Evolutionary conservation across 495 filamentous ascomycete genomes (phyloP).

Genomic region (Cryomyces antarcticus): DNA sequence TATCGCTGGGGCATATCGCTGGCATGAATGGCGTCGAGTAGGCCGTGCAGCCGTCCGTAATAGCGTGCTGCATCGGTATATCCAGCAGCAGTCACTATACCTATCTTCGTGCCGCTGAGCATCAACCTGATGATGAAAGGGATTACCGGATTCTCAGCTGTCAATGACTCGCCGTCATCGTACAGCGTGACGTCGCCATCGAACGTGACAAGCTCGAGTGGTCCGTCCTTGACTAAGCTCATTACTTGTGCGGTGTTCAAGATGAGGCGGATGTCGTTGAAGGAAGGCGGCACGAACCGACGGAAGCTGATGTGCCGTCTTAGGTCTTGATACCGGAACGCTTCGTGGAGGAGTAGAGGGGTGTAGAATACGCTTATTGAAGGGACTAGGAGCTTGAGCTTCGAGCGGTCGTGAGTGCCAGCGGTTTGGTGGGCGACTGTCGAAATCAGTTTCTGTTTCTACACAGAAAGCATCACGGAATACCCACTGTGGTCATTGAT

Average conservation of each 20-base stretch:
- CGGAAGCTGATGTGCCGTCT: constrained; percentile 73
- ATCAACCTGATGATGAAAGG: constrained; percentile 51
- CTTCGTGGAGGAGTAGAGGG: constrained; percentile 58
- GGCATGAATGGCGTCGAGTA: constrained; percentile 63
- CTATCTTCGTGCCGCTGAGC: constrained; percentile 44
- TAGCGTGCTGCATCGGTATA: constrained; percentile 77
- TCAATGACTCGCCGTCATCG: constrained; percentile 71
- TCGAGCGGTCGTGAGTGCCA: constrained; percentile 49
- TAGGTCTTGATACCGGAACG: constrained; percentile 76
- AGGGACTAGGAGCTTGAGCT: constrained; percentile 81
- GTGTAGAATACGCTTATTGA: constrained; percentile 86
- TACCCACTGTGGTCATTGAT: constrained; percentile 75
- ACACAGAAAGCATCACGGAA: not conserved
- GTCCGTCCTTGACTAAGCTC: constrained; percentile 49
- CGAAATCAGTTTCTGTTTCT: not conserved
- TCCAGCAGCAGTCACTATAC: constrained; percentile 91
- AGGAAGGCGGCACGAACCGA: constrained; percentile 87
- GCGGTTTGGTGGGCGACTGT: constrained; percentile 46
- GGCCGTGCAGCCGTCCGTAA: constrained; percentile 62
- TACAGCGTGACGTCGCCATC: constrained; percentile 97
- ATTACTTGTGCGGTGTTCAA: constrained; percentile 90
- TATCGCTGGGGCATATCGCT: constrained; percentile 38
- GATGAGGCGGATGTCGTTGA: constrained; percentile 87
- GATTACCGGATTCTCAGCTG: constrained; percentile 54
- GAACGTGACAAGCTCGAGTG: constrained; percentile 70